Base-by-base conservation (phyloP, 345 rosid species). In the Mangifera indica region DNA sequence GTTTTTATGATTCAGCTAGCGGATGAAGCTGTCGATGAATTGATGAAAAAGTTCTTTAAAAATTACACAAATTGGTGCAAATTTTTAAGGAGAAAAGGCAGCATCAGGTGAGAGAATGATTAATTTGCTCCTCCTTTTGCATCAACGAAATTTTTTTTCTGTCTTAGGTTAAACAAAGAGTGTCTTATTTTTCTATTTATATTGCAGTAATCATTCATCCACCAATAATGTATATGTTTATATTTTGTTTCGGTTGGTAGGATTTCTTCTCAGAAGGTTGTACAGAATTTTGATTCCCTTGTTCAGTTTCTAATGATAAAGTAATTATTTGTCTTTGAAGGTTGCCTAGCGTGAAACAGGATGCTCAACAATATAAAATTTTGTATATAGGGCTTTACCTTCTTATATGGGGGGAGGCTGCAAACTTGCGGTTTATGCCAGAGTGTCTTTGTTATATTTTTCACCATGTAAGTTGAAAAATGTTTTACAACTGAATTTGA, bases 391-490 rank as follows among this genome's bases (percentile, higher is more conserved):
- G 88, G 69, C 98, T 94, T 78, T 87, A 92, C 87, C 97, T 94
- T 80, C 97, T 94, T 71, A 92, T 92, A 67, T 91, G 98, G 98
- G 98, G 98, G 60, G 98, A 94, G 78, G 97, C 98, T 56, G 95
- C 98, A 24, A 94, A 87, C 82, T 75, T 94, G 88, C 86, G 98
- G 83, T 86, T 91, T 78, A 84, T 94, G 95, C 92, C 97, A 40
- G 98, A 94, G 82, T 94, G 97, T 79, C 74, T 94, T 37, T 94
- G 97, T 56, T 94, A 86, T 77, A 90, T 94, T 63, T 94, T 94
- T 85, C 98, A 94, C 79, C 91, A 94, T 70, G 98, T 92, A 84
- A 86, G 98, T n/a, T 61, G 49, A 67, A 73, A 80, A 59, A 13
- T 52, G 18, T 25, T 40, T 60, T 60, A 51, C 55, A 17, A 56